Percentiles rank a stretch among this genome's conserved stretches.
Evolutionary conservation across 139 green algal species (phyloP).

Genomic region (Tetraselmis striata): DNA sequence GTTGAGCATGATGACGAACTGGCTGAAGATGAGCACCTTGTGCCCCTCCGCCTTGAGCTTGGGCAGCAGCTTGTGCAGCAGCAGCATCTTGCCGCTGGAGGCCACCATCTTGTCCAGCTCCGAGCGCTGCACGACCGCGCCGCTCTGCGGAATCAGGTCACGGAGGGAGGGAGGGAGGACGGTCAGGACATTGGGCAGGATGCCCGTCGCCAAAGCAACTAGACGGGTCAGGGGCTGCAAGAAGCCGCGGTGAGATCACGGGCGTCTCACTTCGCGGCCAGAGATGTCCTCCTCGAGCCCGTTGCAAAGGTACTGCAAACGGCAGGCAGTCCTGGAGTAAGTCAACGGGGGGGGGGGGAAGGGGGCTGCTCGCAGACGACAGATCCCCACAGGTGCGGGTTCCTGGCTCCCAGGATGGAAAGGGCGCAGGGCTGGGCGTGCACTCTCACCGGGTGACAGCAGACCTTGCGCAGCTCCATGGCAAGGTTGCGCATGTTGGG

Average conservation of each 20-base stretch:
- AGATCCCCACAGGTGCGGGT: too few relatives aligned
- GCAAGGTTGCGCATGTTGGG: conserved; percentile 75
- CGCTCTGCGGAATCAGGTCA: neutral
- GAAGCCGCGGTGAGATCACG: too few relatives aligned
- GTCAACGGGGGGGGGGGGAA: conserved; percentile 2
- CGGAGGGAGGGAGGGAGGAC: too few relatives aligned
- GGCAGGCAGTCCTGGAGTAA: conserved; percentile 2
- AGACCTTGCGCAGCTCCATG: conserved; percentile 96
- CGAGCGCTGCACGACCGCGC: neutral
- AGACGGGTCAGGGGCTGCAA: too few relatives aligned
- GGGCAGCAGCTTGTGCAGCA: conserved; percentile 74
- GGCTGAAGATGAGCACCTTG: conserved; percentile 85
- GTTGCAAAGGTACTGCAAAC: conserved; percentile 72
- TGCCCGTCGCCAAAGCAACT: too few relatives aligned
- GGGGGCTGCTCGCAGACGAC: neutral
- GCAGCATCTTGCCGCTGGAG: conserved; percentile 68
- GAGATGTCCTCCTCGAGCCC: conserved; percentile 75
- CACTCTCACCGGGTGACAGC: conserved; percentile 74
- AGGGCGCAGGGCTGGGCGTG: neutral
- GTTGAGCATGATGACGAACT: conserved; percentile 89
- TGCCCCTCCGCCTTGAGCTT: conserved; percentile 72
- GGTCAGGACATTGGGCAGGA: too few relatives aligned
- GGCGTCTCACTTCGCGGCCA: neutral
- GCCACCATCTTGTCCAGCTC: conserved; percentile 57
- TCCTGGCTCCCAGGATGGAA: neutral